Evolutionary conservation across 768 basidiomycete genomes (phyloP).

Genomic region (Collybia mongolica): DNA sequence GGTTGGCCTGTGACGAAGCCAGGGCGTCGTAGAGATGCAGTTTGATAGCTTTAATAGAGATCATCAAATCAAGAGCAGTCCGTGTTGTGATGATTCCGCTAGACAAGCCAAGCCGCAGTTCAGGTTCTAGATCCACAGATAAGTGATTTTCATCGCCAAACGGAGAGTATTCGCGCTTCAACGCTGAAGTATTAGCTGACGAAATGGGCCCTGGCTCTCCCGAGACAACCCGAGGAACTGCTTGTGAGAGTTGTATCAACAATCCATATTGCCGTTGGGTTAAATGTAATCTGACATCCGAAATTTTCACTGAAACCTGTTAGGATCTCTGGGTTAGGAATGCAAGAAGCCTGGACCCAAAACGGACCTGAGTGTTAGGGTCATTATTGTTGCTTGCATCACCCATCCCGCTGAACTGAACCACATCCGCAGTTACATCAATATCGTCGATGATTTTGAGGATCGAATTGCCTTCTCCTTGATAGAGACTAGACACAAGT

Average conservation of each 20-base stretch:
- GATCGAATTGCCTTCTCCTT: conserved; percentile 42
- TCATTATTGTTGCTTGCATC: conserved; percentile 45
- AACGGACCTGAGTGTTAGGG: conserved; percentile 75
- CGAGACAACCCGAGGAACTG: conserved; percentile 67
- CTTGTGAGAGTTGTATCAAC: conserved; percentile 61
- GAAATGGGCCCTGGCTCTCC: conserved; percentile 41
- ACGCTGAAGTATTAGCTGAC: conserved; percentile 22
- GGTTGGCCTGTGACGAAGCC: conserved; percentile 52
- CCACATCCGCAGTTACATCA: conserved; percentile 63
- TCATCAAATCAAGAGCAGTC: conserved; percentile 71
- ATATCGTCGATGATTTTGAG: conserved; percentile 95
- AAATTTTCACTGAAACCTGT: conserved; percentile 71
- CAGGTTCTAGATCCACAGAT: conserved; percentile 54
- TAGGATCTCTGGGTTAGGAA: background rate
- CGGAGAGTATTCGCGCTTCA: conserved; percentile 12
- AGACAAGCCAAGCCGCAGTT: conserved; percentile 39
- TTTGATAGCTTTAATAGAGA: conserved; percentile 69
- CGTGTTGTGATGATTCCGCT: conserved; percentile 36
- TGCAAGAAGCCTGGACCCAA: background rate
- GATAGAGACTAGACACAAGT: conserved; percentile 67
- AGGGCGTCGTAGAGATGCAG: conserved; percentile 81
- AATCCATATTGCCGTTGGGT: conserved; percentile 83
- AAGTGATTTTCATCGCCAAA: conserved; percentile 8
- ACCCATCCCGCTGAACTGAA: conserved; percentile 60
- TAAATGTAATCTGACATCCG: conserved; percentile 80